Conservation (phyloP, 1,139 yeast genomes). For the Komagataea norvegica region DNA sequence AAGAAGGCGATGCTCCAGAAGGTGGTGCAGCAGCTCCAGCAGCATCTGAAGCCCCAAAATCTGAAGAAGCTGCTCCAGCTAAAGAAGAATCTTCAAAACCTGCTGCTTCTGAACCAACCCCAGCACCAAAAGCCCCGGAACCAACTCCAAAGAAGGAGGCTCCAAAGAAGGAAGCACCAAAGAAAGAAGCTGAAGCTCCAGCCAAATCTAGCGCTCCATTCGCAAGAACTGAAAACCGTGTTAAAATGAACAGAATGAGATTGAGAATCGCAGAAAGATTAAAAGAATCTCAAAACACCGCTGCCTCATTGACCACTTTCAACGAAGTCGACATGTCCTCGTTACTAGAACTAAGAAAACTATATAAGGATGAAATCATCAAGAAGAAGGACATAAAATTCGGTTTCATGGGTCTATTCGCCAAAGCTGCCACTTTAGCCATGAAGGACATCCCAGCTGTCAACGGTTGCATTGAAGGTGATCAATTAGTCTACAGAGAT, state of each 20-base stretch:
- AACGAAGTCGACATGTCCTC: constrained; percentile 97
- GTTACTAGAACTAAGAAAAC: constrained; percentile 89
- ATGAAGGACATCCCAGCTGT: constrained; percentile 94
- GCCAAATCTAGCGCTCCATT: constrained; percentile 36
- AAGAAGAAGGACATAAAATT: constrained; percentile 92
- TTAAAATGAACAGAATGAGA: constrained; percentile 99
- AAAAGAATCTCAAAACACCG: constrained; percentile 98
- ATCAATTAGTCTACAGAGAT: constrained; percentile 93
- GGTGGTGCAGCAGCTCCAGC: constrained; percentile 39
- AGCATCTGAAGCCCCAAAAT: constrained; percentile 49
- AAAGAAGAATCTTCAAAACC: constrained; percentile 23
- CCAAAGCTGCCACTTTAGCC: constrained; percentile 91
- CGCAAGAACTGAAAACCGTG: constrained; percentile 84
- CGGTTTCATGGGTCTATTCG: constrained; percentile 98
- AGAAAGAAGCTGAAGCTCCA: constrained; percentile 27
- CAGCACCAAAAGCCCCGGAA: constrained; percentile 20
- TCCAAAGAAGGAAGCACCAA: constrained; percentile 30
- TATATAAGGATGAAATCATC: constrained; percentile 93
- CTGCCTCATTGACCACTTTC: constrained; percentile 96
- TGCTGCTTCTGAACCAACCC: constrained; percentile 26
- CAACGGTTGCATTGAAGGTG: constrained; percentile 92
- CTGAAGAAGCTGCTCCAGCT: constrained; percentile 41
- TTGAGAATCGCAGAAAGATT: constrained; percentile 98
- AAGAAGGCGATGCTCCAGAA: constrained; percentile 82
- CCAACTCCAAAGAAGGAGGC: constrained; percentile 29